Percentiles rank a stretch among this genome's conserved stretches.
phyloP scores from a whole-genome alignment of 1,139 yeast genomes.

The Meyerozyma elateridarum region DNA sequence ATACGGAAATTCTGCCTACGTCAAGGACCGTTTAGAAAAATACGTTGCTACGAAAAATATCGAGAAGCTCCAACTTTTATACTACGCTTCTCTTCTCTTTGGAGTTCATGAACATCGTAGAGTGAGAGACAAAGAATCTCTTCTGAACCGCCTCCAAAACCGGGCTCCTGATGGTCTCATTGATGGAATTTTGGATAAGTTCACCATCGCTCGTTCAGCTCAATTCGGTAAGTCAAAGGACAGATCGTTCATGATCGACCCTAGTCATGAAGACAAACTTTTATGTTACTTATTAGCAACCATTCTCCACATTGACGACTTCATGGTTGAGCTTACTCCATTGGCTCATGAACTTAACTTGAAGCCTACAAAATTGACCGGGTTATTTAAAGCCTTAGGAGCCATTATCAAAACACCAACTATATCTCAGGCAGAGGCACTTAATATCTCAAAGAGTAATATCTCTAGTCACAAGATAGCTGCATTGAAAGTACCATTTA shows the following conservation, averaged over 20 bases:
- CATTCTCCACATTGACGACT: conserved; percentile 72
- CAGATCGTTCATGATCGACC: conserved; percentile 72
- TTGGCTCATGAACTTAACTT: conserved; percentile 80
- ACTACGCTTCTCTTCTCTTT: conserved; percentile 72
- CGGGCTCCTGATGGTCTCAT: conserved; percentile 68
- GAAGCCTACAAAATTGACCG: conserved; percentile 69
- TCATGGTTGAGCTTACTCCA: conserved; percentile 71
- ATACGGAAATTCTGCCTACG: conserved; percentile 49
- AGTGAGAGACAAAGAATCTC: conserved; percentile 51
- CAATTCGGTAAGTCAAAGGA: conserved; percentile 71
- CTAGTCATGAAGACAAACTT: conserved; percentile 80
- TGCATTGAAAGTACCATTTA: conserved; percentile 79
- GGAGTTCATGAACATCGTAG: conserved; percentile 79
- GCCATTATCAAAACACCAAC: conserved; percentile 72
- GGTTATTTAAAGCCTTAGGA: conserved; percentile 76
- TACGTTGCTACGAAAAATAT: conserved; percentile 42
- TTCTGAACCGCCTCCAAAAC: conserved; percentile 54
- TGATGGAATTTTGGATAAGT: conserved; percentile 69
- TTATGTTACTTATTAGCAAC: conserved; percentile 73
- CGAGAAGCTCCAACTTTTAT: conserved; percentile 62
- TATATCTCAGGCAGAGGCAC: conserved; percentile 77
- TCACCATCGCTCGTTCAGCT: conserved; percentile 62
- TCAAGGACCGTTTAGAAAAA: conserved; percentile 45
- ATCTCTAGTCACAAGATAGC: conserved; percentile 77
- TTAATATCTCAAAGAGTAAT: conserved; percentile 65